These are phyloP conservation scores for Diplotaxis tenuifolia DNA, from an alignment of 345 rosid genomes.

Conservation along the genomic window DNA sequence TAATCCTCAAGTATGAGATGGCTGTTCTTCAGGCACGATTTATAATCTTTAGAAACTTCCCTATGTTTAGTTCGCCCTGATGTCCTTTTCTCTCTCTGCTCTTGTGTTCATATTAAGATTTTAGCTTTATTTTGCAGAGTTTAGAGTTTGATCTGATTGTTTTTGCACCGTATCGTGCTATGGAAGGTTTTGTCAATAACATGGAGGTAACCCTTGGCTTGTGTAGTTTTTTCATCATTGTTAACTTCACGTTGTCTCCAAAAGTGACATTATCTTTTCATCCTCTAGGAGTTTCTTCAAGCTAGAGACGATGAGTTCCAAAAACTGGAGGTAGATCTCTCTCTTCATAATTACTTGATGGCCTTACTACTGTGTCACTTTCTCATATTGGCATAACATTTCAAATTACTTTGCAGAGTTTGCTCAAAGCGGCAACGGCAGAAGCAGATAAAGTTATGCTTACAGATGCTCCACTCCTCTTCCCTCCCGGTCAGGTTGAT, in stretches of 20 bases:
- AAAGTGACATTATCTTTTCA: slow-evolving; percentile 21
- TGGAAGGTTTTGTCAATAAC: slow-evolving; percentile 83
- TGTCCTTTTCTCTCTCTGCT: slow-evolving; percentile 6
- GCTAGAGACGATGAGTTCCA: slow-evolving; percentile 54
- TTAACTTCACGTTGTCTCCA: not conserved
- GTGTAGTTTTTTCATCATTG: not conserved
- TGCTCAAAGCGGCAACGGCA: slow-evolving; percentile 56
- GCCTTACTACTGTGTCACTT: slow-evolving; percentile 1
- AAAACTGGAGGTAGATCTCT: slow-evolving; percentile 54
- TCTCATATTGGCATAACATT: slow-evolving; percentile 26
- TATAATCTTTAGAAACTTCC: slow-evolving; percentile 21
- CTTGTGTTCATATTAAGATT: slow-evolving; percentile 5
- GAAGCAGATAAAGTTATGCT: slow-evolving; percentile 87
- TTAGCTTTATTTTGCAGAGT: slow-evolving; percentile 54
- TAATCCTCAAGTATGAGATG: slow-evolving; percentile 99
- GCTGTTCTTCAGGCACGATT: slow-evolving; percentile 80
- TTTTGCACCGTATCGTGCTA: slow-evolving; percentile 86
- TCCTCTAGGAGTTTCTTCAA: slow-evolving; percentile 57
- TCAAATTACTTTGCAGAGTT: slow-evolving; percentile 44
- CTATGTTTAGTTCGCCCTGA: not conserved
- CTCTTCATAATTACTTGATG: not conserved
- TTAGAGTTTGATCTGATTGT: slow-evolving; percentile 97
- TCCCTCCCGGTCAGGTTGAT: slow-evolving; percentile 95
- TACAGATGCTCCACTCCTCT: slow-evolving; percentile 89
- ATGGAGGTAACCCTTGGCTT: slow-evolving; percentile 54